These are phyloP conservation scores for Yarrowia yakushimensis DNA, from an alignment of 805 yeast species.

Conservation along the genomic window DNA sequence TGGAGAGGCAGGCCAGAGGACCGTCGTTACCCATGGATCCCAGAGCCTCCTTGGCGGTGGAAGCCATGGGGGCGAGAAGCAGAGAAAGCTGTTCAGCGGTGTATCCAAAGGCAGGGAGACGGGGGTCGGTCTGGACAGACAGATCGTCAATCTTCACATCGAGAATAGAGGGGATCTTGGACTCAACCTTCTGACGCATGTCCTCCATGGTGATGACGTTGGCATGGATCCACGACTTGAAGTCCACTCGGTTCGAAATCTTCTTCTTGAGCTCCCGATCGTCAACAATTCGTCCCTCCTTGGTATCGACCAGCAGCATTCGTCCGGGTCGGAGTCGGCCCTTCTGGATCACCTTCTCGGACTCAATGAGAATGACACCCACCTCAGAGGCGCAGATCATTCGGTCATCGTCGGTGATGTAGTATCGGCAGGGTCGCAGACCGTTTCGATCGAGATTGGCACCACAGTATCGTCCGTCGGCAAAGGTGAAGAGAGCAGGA, in stretches of 20 bases:
- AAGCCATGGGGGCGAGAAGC: slow-evolving; percentile 89
- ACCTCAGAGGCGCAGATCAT: slow-evolving; percentile 98
- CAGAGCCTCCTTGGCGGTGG: slow-evolving; percentile 85
- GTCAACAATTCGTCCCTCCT: slow-evolving; percentile 88
- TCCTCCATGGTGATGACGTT: slow-evolving; percentile 83
- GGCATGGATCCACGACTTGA: slow-evolving; percentile 88
- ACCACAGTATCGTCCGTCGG: slow-evolving; percentile 97
- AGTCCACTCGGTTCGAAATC: slow-evolving; percentile 81
- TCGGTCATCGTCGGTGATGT: slow-evolving; percentile 88
- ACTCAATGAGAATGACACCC: slow-evolving; percentile 88
- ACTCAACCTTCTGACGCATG: slow-evolving; percentile 55
- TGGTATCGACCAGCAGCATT: slow-evolving; percentile 91
- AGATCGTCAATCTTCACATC: slow-evolving; percentile 30
- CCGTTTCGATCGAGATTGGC: slow-evolving; percentile 98
- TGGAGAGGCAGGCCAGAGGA: slow-evolving; percentile 90
- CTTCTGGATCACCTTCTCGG: slow-evolving; percentile 77
- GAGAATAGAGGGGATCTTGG: slow-evolving; percentile 38
- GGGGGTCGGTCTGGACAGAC: slow-evolving; percentile 74
- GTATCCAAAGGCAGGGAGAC: slow-evolving; percentile 83
- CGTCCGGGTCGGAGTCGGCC: slow-evolving; percentile 96
- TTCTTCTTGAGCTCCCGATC: slow-evolving; percentile 79
- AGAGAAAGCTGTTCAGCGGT: slow-evolving; percentile 88
- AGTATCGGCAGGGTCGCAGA: slow-evolving; percentile 95
- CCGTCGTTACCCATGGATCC: slow-evolving; percentile 99
- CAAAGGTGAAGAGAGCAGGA: slow-evolving; percentile 93